These are phyloP conservation scores for Eucalyptus curtisii DNA, from an alignment of 345 rosid genomes.

Conservation along the genomic window DNA sequence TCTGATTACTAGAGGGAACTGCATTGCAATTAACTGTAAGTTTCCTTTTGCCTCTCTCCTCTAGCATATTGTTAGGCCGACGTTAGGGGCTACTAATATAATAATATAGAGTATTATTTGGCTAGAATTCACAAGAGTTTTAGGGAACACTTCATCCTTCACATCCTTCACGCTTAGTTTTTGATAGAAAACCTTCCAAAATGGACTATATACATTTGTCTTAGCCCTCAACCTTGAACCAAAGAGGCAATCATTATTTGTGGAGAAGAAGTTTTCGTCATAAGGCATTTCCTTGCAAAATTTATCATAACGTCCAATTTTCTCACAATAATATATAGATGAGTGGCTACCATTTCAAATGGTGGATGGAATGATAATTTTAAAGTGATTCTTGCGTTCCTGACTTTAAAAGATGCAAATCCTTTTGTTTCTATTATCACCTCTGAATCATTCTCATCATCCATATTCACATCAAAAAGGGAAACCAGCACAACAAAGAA, in stretches of 20 bases:
- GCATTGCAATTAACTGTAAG: neutral
- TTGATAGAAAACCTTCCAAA: neutral
- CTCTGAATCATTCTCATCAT: neutral
- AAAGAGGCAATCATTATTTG: neutral
- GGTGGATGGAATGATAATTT: neutral
- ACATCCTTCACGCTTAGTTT: neutral
- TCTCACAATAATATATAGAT: neutral
- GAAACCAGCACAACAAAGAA: too few species aligned
- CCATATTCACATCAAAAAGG: too few species aligned
- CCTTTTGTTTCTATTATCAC: neutral
- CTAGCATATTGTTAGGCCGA: neutral
- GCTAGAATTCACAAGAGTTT: neutral
- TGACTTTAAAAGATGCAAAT: neutral
- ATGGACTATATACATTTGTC: neutral
- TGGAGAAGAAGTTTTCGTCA: neutral
- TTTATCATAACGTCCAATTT: too few species aligned
- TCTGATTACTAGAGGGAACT: neutral
- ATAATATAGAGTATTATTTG: neutral
- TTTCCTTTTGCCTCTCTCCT: neutral
- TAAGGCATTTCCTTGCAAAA: neutral
- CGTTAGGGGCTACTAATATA: neutral
- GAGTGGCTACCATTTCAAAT: neutral
- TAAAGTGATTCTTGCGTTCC: neutral
- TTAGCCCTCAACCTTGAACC: neutral
- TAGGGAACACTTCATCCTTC: neutral